A percentile compares a stretch with the other conserved stretches of the same genome.
Evolutionary conservation across 441 rosid genomes (phyloP).

Genomic region (Syzygium syzygioides): DNA sequence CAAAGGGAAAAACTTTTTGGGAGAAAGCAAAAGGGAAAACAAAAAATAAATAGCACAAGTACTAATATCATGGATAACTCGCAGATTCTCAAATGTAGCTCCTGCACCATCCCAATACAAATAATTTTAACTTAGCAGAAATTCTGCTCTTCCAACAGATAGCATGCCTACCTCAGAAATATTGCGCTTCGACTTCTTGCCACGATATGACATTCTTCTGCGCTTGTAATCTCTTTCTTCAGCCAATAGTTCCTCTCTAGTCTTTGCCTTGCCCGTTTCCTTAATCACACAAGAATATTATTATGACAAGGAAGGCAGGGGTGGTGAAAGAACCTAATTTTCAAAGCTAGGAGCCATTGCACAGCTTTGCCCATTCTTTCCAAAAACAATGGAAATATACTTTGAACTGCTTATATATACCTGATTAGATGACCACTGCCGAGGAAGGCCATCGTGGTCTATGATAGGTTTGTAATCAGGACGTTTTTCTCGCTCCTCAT

Average conservation of each 20-base stretch:
- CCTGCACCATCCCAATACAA: background rate
- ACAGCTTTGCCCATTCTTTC: background rate
- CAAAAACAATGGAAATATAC: background rate
- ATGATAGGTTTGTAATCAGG: constrained; percentile 61
- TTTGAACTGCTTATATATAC: constrained; percentile 19
- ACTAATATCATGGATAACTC: background rate
- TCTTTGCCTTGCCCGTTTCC: constrained; percentile 60
- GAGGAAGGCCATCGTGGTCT: constrained; percentile 91
- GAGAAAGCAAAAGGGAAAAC: background rate
- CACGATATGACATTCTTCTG: constrained; percentile 92
- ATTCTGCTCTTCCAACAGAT: background rate
- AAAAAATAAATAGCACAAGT: constrained; percentile 1
- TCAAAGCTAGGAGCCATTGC: background rate
- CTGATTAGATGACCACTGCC: constrained; percentile 42
- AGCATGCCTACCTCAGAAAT: constrained; percentile 42
- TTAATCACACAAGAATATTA: constrained; percentile 12
- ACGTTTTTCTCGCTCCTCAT: constrained; percentile 59
- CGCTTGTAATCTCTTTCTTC: constrained; percentile 99
- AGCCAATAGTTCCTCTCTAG: constrained; percentile 82
- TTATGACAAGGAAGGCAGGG: background rate
- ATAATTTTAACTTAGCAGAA: background rate
- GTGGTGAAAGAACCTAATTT: background rate
- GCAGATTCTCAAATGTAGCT: background rate
- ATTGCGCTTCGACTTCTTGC: constrained; percentile 84
- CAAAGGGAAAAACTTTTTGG: background rate